Percentiles rank a stretch among this genome's conserved stretches.
phyloP scores from a whole-genome alignment of 176 grass and related monocot species.

The Olyra latifolia region DNA sequence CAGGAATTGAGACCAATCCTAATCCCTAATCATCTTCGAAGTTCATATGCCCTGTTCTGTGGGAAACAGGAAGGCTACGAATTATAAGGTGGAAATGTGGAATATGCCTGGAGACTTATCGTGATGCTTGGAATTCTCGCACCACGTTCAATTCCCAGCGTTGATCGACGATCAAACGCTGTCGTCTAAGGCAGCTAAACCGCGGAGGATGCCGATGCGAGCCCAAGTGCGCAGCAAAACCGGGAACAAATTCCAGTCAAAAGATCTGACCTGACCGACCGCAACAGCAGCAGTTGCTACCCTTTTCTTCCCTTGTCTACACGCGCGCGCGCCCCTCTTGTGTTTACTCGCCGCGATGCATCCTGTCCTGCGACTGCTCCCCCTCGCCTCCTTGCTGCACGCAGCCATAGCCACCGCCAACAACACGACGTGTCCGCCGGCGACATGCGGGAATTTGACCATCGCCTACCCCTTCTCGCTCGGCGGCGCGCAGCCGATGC shows the following conservation, averaged over 20 bases:
- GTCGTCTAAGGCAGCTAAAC: not conserved
- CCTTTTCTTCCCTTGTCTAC: not conserved
- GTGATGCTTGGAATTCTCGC: not conserved
- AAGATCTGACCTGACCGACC: conserved; percentile 9
- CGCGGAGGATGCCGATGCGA: not conserved
- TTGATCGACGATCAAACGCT: not conserved
- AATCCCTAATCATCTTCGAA: too few relatives aligned
- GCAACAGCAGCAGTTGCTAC: not conserved
- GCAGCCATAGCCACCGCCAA: not conserved
- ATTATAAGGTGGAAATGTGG: not conserved
- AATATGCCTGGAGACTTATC: not conserved
- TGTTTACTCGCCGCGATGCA: not conserved
- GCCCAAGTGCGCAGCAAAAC: not conserved
- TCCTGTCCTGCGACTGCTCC: not conserved
- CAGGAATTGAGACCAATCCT: too few relatives aligned
- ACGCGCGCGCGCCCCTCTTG: too few relatives aligned
- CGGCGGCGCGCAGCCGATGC: not conserved
- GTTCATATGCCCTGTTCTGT: too few relatives aligned
- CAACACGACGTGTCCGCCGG: not conserved
- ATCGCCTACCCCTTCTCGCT: conserved; percentile 65
- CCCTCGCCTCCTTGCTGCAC: not conserved
- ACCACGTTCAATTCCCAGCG: not conserved
- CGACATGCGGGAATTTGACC: conserved; percentile 19
- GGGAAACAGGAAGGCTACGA: too few relatives aligned
- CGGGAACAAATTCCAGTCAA: conserved; percentile 32